Evolutionary conservation across 2,329 filamentous ascomycete species (phyloP), one percentile per base, ranked within the genome.

Genomic region (Trichoderma sp.): DNA sequence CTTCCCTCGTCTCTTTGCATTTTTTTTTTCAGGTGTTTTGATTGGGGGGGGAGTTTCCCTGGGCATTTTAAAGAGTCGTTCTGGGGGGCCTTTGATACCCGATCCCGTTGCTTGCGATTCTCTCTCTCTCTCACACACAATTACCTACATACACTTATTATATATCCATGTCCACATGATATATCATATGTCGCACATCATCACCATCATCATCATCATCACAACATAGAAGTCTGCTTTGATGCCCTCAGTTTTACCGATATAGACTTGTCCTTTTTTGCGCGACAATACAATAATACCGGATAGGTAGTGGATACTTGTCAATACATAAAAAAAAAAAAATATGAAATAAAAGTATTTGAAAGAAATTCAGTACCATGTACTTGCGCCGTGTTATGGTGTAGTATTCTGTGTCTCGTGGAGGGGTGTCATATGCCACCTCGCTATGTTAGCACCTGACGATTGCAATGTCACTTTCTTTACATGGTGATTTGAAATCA

Each of bases 401-500:
- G 54, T 50, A 61, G 58, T 7, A 61, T 50, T 27, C 15, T 53
- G 60, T 32, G 25, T 64, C 50, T 56, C 60, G 48, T 64, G 60
- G 34, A n/a, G 60, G 48, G 7, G 25, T 35, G 58, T 61, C 58
- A 65, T 57, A 65, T 65, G 50, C 61, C 50, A 42, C 61, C 53
- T 39, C 34, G 17, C 10, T 12, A 2, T 35, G 25, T 17, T 12
- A 56, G 19, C 32, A 39, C 19, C 19, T 39, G 29, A 50, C 29
- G 58, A 17, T 35, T 25, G n/a, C 4, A 34, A 50, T 25, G 29
- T 13, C 58, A 17, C 42, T 50, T 32, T 50, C 19, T 7, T 10
- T 48, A n/a, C 19, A 29, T 10, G 5, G n/a, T 9, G 13, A 25
- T 35, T 25, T 34, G 29, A 19, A 34, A 60, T 48, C 39, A 50